Evolutionary conservation across 306 rosid genomes (phyloP).

Genomic region (Cicer cuneatum): DNA sequence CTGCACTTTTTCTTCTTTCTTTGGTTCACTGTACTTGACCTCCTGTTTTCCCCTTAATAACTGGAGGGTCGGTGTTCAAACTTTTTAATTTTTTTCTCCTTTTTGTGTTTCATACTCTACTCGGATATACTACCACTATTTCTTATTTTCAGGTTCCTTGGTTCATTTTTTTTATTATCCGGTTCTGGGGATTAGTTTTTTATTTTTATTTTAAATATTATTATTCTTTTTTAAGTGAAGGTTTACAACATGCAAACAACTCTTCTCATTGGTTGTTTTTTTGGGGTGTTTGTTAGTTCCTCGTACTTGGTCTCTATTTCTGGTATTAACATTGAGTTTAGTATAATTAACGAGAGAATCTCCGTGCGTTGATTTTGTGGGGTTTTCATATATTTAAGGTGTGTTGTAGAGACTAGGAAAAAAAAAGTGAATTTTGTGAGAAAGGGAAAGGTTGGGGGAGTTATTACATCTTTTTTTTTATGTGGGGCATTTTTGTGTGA

Average conservation of each 20-base stretch:
- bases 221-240: constrained; percentile 34
- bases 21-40: constrained; percentile 59
- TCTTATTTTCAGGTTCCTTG: constrained; percentile 21
- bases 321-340: constrained; percentile 45
- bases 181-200: constrained; percentile 45
- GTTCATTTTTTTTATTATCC: constrained; percentile 39
- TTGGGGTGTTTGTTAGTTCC: constrained; percentile 53
- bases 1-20: neutral
- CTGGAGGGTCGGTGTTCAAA: constrained; percentile 72
- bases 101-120: constrained; percentile 49
- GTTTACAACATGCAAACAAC: constrained; percentile 50
- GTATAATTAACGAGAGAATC: constrained; percentile 52
- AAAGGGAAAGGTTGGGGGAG: constrained; percentile 37
- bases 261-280: constrained; percentile 54
- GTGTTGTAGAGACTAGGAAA: neutral
- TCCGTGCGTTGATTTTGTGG: constrained; percentile 53
- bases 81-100: constrained; percentile 45
- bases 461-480: constrained; percentile 44
- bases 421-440: constrained; percentile 17
- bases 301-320: constrained; percentile 51
- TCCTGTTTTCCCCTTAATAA: neutral
- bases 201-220: no score
- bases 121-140: constrained; percentile 47
- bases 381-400: constrained; percentile 48
- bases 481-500: constrained; percentile 57